Evolutionary conservation across 108 stramenopile genomes (phyloP), one percentile per base, ranked within the genome.

Genomic region (Parietichytrium sp.): DNA sequence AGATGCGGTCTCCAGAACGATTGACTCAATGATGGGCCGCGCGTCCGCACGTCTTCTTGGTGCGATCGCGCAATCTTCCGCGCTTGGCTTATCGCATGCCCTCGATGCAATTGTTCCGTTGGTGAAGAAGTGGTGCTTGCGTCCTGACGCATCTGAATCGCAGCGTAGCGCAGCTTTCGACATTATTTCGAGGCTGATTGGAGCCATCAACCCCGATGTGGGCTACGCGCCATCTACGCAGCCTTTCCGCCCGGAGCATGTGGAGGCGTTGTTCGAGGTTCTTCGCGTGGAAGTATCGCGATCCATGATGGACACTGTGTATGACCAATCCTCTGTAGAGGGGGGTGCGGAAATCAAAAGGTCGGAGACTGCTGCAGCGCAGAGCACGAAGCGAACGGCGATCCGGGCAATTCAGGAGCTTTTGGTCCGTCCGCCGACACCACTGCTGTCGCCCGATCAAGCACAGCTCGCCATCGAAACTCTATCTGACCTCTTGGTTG

Each of bases 301-400:
- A n/a, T n/a, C n/a, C n/a, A n/a, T n/a, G n/a, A 36, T 72, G 38
- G 61, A 72, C 38, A n/a, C n/a, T n/a, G n/a, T n/a, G n/a, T n/a
- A n/a, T n/a, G n/a, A n/a, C n/a, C n/a, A n/a, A n/a, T n/a, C n/a
- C n/a, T n/a, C n/a, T n/a, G n/a, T n/a, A n/a, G n/a, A n/a, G n/a
- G n/a, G n/a, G n/a, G n/a, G n/a, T n/a, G n/a, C n/a, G n/a, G 61
- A 72, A 42, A 33, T 72, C 42, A 72, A 72, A 27, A 33, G 61
- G 10, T 45, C 23, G 38, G 42, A 45, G 8, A 42, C 29, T 10
- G 6, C 33, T n/a, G 36, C 61, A 1, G 61, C 61, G 16, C 38
- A 33, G 6, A 42, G 38, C 1, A 0, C 61, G 61, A 33, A 42
- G 16, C 61, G 61, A 6, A 10, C 45, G 10, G 61, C 61, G 15